Percentiles rank a stretch among this genome's conserved stretches.
These are phyloP conservation scores for Phytophthora boehmeriae DNA, from an alignment of 352 stramenopile species.

Conservation along the genomic window DNA sequence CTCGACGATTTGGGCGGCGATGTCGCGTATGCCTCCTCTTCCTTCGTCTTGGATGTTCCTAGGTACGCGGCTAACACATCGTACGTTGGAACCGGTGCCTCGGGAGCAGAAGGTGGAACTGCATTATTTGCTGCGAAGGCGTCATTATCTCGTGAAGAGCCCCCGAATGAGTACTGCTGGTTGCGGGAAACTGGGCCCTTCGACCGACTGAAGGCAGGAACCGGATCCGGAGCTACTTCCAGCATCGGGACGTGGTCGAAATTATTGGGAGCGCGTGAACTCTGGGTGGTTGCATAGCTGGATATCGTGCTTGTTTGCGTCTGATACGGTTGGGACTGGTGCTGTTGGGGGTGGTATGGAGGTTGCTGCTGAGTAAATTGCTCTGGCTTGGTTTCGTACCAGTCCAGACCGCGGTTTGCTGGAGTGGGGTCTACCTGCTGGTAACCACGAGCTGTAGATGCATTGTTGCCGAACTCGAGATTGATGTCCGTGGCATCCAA, in stretches of 20 bases:
- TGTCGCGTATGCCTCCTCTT: constrained; percentile 28
- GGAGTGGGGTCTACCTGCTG: constrained; percentile 37
- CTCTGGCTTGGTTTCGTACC: constrained; percentile 26
- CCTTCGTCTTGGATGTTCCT: constrained; percentile 30
- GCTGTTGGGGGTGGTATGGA: constrained; percentile 19
- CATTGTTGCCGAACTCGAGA: constrained; percentile 51
- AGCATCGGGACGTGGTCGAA: constrained; percentile 37
- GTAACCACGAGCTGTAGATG: constrained; percentile 24
- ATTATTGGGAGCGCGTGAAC: constrained; percentile 22
- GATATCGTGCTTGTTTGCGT: constrained; percentile 24
- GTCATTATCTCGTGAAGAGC: constrained; percentile 13
- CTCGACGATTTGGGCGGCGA: constrained; percentile 21
- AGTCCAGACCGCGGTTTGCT: constrained; percentile 15
- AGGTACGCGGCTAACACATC: constrained; percentile 49
- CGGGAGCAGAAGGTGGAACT: constrained; percentile 11
- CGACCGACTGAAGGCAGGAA: constrained; percentile 26
- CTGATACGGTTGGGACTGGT: constrained; percentile 29
- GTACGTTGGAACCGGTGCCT: constrained; percentile 36
- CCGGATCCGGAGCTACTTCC: constrained; percentile 32
- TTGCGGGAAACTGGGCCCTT: constrained; percentile 35
- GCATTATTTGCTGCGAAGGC: constrained; percentile 25
- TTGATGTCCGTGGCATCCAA: constrained; percentile 52
- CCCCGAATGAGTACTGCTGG: constrained; percentile 44
- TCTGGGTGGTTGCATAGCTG: constrained; percentile 30
- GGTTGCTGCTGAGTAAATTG: constrained; percentile 14